Evolutionary conservation across 306 rosid genomes (phyloP), one percentile per base, ranked within the genome.

Genomic region (Lathyrus aphaca): DNA sequence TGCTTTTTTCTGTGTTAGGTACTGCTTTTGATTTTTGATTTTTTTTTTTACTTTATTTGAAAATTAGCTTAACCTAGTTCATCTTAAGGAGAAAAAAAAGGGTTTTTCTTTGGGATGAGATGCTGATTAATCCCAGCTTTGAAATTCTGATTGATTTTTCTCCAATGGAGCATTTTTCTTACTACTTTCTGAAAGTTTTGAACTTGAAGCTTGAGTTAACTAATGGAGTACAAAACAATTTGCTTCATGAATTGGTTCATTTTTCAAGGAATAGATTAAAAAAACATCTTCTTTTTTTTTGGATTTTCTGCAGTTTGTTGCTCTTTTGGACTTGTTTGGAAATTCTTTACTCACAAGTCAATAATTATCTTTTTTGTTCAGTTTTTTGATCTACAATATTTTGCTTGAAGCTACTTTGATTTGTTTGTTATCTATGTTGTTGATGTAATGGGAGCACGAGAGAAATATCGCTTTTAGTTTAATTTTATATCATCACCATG

Each of bases 361-460:
- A 43, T 5, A 61, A 66, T 74, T 73, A 69, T 80, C 64, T 21
- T 61, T 75, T 19, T 75, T 62, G 67, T 45, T 46, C 43, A 76
- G 46, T 50, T 58, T 56, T 69, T 4, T 64, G 59, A 66, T 68
- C 56, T 54, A 49, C 18, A 64, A 13, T 48, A 77, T 69, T 65
- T 75, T 64, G 5, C 61, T 78, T 66, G 67, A 77, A 73, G 79
- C 61, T 71, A 43, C 74, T 72, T 72, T 74, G 74, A 63, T 65
- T 76, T 64, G 60, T 77, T 72, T 64, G 56, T 74, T 73, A 19
- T 5, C 32, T 80, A 69, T 58, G 71, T 71, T 46, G 73, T 81
- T 73, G 49, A 63, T 73, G 77, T 46, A 80, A 71, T n/a, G 79
- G 74, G 65, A 74, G 80, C 88, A 82, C 85, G 86, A 64, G 83